Conservation (phyloP, 225 moss, liverwort and hornwort genomes). For the Pseudoscleropodium purum region DNA sequence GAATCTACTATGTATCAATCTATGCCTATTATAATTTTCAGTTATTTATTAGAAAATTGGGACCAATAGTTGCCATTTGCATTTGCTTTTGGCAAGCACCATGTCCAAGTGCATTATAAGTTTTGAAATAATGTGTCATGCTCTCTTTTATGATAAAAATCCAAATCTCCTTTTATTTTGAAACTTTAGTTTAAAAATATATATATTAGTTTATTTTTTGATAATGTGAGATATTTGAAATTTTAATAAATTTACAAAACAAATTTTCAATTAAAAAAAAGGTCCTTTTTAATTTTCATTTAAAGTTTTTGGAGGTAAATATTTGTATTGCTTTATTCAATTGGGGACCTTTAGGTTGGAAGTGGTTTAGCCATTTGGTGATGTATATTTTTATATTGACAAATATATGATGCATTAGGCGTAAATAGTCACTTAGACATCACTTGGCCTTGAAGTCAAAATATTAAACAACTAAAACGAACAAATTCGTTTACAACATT, state of each 20-base stretch:
- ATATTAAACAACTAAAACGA: too few species aligned
- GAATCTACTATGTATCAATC: neutral
- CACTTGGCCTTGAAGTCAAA: too few species aligned
- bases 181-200: too few species aligned
- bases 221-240: neutral
- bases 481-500: too few species aligned
- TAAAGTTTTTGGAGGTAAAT: too few species aligned
- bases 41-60: neutral
- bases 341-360: accelerated
- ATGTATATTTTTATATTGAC: too few species aligned
- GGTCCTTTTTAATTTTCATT: neutral
- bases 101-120: neutral
- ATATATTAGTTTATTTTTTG: too few species aligned
- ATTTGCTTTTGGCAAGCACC: neutral
- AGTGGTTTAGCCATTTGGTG: neutral
- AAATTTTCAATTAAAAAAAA: too few species aligned
- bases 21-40: neutral
- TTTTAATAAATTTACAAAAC: too few species aligned
- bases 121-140: neutral
- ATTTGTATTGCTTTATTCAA: neutral
- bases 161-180: too few species aligned
- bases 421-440: too few species aligned
- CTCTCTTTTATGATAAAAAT: neutral
- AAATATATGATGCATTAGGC: too few species aligned
- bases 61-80: neutral